These are phyloP conservation scores for Rugonectria rugulosa DNA, from an alignment of 2,329 filamentous ascomycete genomes.

Conservation along the genomic window DNA sequence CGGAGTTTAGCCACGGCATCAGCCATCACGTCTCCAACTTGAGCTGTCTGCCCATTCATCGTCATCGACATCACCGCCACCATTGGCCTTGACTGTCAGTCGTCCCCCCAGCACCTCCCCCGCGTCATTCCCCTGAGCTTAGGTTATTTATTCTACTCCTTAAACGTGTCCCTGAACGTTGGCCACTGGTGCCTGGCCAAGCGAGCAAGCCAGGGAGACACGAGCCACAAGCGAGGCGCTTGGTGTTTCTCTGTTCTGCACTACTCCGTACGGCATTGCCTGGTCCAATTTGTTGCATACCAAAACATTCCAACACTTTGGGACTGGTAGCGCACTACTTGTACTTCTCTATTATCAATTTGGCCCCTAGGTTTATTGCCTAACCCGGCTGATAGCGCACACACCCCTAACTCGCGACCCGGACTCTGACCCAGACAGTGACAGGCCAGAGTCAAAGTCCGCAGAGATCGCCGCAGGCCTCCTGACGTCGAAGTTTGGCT, in stretches of 20 bases:
- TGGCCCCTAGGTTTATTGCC: too few species aligned
- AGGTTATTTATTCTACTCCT: not conserved
- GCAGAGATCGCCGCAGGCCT: constrained; percentile 6
- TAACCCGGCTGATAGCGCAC: constrained; percentile 5
- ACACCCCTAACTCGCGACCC: constrained; percentile 1
- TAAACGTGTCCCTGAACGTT: not conserved
- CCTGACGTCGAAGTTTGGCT: constrained; percentile 1
- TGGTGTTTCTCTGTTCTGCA: not conserved
- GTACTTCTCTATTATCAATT: not conserved
- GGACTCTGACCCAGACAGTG: not conserved
- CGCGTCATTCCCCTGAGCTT: not conserved
- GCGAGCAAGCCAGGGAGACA: not conserved
- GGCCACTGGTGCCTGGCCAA: not conserved
- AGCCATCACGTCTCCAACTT: not conserved
- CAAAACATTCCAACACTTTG: not conserved
- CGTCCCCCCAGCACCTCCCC: not conserved
- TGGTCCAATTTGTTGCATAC: constrained; percentile 3
- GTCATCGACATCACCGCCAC: not conserved
- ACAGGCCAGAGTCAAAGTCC: constrained; percentile 14
- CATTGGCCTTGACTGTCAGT: not conserved
- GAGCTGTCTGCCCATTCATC: not conserved
- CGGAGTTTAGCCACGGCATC: not conserved
- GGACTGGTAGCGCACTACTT: not conserved
- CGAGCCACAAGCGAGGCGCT: too few species aligned
- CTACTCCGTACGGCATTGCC: constrained; percentile 8